Conservation (phyloP, 1,284 basidiomycete genomes). For the Cutaneotrichosporon sp. region DNA sequence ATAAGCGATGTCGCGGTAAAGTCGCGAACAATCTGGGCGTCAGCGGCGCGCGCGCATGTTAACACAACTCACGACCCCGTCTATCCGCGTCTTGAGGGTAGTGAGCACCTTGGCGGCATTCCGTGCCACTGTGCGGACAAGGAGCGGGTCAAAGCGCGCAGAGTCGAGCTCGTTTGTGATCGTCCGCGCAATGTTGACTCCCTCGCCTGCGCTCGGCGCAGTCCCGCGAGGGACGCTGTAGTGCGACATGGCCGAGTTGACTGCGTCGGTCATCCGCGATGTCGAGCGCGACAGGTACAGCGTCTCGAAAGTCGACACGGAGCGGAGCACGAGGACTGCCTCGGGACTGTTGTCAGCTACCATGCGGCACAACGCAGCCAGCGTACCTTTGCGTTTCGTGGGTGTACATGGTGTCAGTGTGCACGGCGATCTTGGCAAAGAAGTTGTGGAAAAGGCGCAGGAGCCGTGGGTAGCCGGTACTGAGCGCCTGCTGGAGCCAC, state of each 20-base stretch:
- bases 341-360: slow-evolving; percentile 61
- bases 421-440: slow-evolving; percentile 86
- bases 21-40: slow-evolving; percentile 62
- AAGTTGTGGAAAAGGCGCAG: slow-evolving; percentile 90
- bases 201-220: slow-evolving; percentile 70
- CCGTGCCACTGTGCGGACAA: slow-evolving; percentile 71
- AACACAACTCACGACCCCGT: slow-evolving; percentile 60
- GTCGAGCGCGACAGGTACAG: slow-evolving; percentile 79
- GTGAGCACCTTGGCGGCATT: slow-evolving; percentile 64
- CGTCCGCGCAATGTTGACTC: slow-evolving; percentile 65
- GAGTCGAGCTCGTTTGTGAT: slow-evolving; percentile 87
- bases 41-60: background rate
- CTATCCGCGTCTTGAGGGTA: slow-evolving; percentile 58
- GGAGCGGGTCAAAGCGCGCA: slow-evolving; percentile 83
- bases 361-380: background rate
- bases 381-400: slow-evolving; percentile 71
- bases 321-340: slow-evolving; percentile 76
- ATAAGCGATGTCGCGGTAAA: slow-evolving; percentile 67
- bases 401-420: slow-evolving; percentile 87
- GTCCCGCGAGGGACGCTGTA: slow-evolving; percentile 57
- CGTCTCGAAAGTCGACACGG: slow-evolving; percentile 73
- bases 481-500: slow-evolving; percentile 81
- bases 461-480: slow-evolving; percentile 74
- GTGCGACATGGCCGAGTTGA: slow-evolving; percentile 62
- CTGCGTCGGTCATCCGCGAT: slow-evolving; percentile 69